Evolutionary conservation across 2,329 filamentous ascomycete genomes (phyloP), one percentile per base, ranked within the genome.

Genomic region (Lachnellula cervina): DNA sequence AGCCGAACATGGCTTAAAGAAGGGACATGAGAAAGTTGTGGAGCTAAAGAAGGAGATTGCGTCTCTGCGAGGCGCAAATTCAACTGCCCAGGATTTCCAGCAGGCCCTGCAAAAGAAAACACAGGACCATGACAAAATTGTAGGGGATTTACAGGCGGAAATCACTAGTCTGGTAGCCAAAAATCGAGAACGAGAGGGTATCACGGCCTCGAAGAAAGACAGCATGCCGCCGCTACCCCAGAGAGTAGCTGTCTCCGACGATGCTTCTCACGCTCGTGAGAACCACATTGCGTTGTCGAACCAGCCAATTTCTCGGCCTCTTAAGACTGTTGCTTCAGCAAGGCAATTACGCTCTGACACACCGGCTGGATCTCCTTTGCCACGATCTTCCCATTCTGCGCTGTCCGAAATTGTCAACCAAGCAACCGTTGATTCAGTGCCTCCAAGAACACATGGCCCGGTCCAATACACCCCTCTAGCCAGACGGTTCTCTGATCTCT

Each of bases 21-120:
- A 77, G 59, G 81, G 82, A 54, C 80, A 84, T 56, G 73, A 75
- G 40, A 81, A 81, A 67, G 82, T 84, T 57, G 71, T 76, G 8
- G 75, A 79, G 44, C 74, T 86, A 7, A 80, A 80, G 67, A 79
- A 77, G 61, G 77, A 81, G 60, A 68, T 83, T 40, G 74, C 73
- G 56, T 69, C 69, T 0, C 68, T 83, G 2, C 79, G 78, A 63
- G 54, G 56, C 11, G 49, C 59, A 25, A 56, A 63, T 8, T 54
- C 56, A 17, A 59, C 47, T 9, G 37, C 46, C 16, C 48, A 55
- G 32, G 58, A 64, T 25, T 50, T 63, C n/a, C 53, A 63, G 42
- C 51, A 59, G 17, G 38, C 53, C 25, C 42, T 66, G 28, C 52
- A 60, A 21, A 55, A 58, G 21, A 64, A 61, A 45, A 48, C 45